These are phyloP conservation scores for Multifurca ochricompacta DNA, from an alignment of 768 basidiomycete genomes.

Conservation along the genomic window DNA sequence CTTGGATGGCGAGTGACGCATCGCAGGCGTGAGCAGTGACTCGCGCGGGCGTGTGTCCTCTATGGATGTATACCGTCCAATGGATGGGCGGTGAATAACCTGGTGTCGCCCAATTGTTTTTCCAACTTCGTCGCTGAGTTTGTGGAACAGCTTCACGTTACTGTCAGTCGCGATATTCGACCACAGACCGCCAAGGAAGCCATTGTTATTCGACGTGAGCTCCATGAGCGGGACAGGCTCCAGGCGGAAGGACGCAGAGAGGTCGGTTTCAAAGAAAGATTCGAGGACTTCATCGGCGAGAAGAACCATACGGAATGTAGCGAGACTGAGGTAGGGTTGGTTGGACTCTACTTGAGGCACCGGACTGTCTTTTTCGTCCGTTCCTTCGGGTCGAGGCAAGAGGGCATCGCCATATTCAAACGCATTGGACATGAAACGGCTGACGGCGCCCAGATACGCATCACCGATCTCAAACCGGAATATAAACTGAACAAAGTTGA, in stretches of 20 bases:
- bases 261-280: conserved; percentile 91
- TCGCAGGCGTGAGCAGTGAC: conserved; percentile 66
- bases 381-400: conserved; percentile 46
- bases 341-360: conserved; percentile 57
- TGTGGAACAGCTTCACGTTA: conserved; percentile 91
- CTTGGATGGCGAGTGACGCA: conserved; percentile 53
- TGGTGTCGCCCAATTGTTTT: conserved; percentile 93
- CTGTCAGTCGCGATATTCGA: conserved; percentile 83
- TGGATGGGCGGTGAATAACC: conserved; percentile 71
- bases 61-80: conserved; percentile 75
- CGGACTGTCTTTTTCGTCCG: conserved; percentile 29
- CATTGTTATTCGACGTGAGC: conserved; percentile 47
- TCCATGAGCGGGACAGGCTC: conserved; percentile 64
- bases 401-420: conserved; percentile 97
- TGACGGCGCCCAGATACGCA: conserved; percentile 92
- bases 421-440: conserved; percentile 95
- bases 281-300: conserved; percentile 95
- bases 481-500: conserved; percentile 62
- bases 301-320: conserved; percentile 98
- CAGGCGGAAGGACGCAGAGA: conserved; percentile 81
- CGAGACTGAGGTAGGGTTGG: conserved; percentile 87
- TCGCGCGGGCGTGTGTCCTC: conserved; percentile 88
- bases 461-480: conserved; percentile 97
- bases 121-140: conserved; percentile 89
- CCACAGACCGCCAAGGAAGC: conserved; percentile 78